Evolutionary conservation across 257 asterid genomes (phyloP).

Genomic region (Parsonsia alboflavescens): DNA sequence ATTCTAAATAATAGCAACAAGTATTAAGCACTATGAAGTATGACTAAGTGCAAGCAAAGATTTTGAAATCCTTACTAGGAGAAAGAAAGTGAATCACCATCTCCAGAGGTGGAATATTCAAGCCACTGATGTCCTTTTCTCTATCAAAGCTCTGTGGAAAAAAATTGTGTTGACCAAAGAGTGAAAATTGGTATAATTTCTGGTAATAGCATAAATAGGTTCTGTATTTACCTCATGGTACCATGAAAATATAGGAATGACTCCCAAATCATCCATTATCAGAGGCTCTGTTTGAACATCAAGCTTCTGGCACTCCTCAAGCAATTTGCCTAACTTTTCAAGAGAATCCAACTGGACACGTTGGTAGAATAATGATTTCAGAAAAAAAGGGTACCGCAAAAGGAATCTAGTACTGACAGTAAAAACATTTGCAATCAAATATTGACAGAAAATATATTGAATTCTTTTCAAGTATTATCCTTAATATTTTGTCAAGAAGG

Average conservation of each 20-base stretch:
- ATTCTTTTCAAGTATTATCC: neutral
- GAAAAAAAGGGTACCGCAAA: neutral
- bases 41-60: conserved; percentile 11
- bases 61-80: conserved; percentile 59
- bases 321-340: conserved; percentile 66
- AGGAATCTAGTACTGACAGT: neutral
- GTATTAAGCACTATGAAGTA: neutral
- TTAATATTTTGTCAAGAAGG: neutral
- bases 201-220: neutral
- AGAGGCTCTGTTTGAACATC: conserved; percentile 72
- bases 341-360: conserved; percentile 53
- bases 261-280: conserved; percentile 57
- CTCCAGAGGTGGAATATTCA: conserved; percentile 73
- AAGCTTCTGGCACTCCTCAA: conserved; percentile 46
- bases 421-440: neutral
- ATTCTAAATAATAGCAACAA: conserved; percentile 7
- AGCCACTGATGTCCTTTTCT: conserved; percentile 68
- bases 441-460: neutral
- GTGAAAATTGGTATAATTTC: conserved; percentile 9
- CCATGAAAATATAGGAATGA: conserved; percentile 80
- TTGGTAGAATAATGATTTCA: neutral
- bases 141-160: conserved; percentile 71
- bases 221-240: conserved; percentile 67
- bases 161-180: conserved; percentile 7
- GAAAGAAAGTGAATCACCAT: conserved; percentile 92